Evolutionary conservation across 257 asterid species (phyloP).

Genomic region (Hygrophila difformis): DNA sequence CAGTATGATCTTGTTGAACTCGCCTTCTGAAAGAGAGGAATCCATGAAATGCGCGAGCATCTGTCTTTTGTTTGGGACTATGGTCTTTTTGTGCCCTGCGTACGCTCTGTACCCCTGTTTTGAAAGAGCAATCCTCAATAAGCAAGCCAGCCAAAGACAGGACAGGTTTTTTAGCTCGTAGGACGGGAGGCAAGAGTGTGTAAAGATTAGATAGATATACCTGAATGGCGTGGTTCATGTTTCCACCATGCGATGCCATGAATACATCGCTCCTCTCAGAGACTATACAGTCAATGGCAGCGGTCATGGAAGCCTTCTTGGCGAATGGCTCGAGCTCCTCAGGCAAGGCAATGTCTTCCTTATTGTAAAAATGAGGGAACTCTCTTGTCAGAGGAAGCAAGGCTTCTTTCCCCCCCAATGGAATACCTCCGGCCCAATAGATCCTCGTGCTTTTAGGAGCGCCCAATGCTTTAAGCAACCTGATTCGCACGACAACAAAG

Average conservation of each 20-base stretch:
- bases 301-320: constrained; percentile 67
- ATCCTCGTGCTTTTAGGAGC: constrained; percentile 67
- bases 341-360: constrained; percentile 70
- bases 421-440: constrained; percentile 93
- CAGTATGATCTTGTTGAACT: constrained; percentile 49
- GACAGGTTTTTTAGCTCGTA: too few relatives aligned
- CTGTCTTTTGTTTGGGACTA: constrained; percentile 86
- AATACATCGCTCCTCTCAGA: constrained; percentile 80
- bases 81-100: constrained; percentile 85
- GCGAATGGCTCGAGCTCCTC: constrained; percentile 80
- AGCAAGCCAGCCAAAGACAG: too few relatives aligned
- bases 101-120: constrained; percentile 84
- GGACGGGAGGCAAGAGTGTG: too few relatives aligned
- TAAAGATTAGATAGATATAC: constrained; percentile 19
- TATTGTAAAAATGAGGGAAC: constrained; percentile 70
- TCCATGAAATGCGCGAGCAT: constrained; percentile 73
- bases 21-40: constrained; percentile 47
- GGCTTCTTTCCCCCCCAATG: constrained; percentile 80
- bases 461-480: constrained; percentile 85
- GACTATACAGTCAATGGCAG: constrained; percentile 84
- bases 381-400: constrained; percentile 54
- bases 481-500: constrained; percentile 10
- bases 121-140: neutral
- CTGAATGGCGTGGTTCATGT: constrained; percentile 96
- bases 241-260: constrained; percentile 99